Base-by-base conservation (phyloP, 768 basidiomycete species). In the Cystobasidium ongulense region DNA sequence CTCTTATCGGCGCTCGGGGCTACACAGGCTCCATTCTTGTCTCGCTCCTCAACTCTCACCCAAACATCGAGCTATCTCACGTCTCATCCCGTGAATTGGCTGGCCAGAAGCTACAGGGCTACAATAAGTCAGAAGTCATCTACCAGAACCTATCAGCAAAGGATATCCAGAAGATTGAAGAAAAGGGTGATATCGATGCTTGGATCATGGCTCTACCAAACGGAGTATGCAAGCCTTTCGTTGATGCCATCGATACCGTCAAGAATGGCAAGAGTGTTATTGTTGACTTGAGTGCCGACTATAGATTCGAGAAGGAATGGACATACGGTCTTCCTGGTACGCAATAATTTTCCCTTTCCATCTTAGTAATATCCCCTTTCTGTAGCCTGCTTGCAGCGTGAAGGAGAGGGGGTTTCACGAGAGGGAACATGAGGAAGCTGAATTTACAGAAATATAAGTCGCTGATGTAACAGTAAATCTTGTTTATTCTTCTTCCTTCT, bases 151-250 rank as follows among this genome's bases (percentile, higher is more conserved):
- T 99, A 18, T 88, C 88, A 0, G 80, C 85, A 11, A 83, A 84
- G 72, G 90, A 96, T 77, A 90, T 97, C 11, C 88, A 91, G 80
- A 84, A 82, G 80, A 90, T 99, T 88, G 96, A 97, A 82, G 88
- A 88, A 82, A 84, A 87, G 63, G 88, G 90, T 10, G 90, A 89
- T 79, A 92, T 99, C 21, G 95, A 99, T 80, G 95, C 92, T 10
- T 99, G 96, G 95, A 87, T 98, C 66, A 94, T 97, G 90, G 96
- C 96, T 1, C 85, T 99, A 61, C 96, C 96, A n/a, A 99, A 98
- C 77, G 96, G 96, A 23, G 86, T 92, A 27, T 90, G 90, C 83
- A 93, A 94, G 82, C 94, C 94, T 0, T 99, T 95, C 80, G 92
- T 99, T 38, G 92, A 94, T 78, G 95, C 95, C 18, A 83, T 99